Evolutionary conservation across 2,329 filamentous ascomycete genomes (phyloP).

Genomic region (Aspergillus alliaceus): DNA sequence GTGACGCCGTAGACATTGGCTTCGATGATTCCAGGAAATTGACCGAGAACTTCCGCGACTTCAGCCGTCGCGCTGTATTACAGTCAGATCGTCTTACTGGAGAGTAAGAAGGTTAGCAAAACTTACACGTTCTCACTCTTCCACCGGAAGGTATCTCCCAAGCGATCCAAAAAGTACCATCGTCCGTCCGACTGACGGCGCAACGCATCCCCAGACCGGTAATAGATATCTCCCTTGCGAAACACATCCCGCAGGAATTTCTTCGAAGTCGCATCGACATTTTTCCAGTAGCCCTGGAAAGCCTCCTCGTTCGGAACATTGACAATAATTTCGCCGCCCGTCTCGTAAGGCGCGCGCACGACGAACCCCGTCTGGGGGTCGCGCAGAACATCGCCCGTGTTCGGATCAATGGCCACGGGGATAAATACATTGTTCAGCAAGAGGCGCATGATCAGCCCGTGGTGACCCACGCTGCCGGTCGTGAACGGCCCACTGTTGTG

Average conservation of each 20-base stretch:
- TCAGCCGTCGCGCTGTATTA: constrained; percentile 55
- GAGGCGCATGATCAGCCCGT: constrained; percentile 62
- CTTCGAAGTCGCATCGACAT: constrained; percentile 64
- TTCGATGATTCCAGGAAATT: constrained; percentile 60
- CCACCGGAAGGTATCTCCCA: constrained; percentile 75
- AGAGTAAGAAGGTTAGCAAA: too few relatives aligned
- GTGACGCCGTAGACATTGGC: constrained; percentile 70
- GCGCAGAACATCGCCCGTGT: constrained; percentile 65
- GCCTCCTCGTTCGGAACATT: constrained; percentile 55
- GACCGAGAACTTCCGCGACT: constrained; percentile 63
- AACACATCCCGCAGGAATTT: constrained; percentile 68
- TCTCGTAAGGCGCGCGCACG: constrained; percentile 60
- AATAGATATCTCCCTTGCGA: constrained; percentile 66
- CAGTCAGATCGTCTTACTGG: neutral
- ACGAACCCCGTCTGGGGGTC: constrained; percentile 69
- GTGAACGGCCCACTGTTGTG: constrained; percentile 62
- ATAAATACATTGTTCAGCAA: constrained; percentile 57
- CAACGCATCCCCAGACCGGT: constrained; percentile 67
- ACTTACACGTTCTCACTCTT: constrained; percentile 66
- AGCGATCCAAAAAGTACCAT: constrained; percentile 69
- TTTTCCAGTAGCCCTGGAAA: constrained; percentile 71
- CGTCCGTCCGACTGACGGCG: constrained; percentile 61
- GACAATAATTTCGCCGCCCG: constrained; percentile 76
- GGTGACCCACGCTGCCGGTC: constrained; percentile 67
- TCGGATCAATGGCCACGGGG: constrained; percentile 68